phyloP scores from a whole-genome alignment of 768 basidiomycete species.

The Tylopilus subfusipes region DNA sequence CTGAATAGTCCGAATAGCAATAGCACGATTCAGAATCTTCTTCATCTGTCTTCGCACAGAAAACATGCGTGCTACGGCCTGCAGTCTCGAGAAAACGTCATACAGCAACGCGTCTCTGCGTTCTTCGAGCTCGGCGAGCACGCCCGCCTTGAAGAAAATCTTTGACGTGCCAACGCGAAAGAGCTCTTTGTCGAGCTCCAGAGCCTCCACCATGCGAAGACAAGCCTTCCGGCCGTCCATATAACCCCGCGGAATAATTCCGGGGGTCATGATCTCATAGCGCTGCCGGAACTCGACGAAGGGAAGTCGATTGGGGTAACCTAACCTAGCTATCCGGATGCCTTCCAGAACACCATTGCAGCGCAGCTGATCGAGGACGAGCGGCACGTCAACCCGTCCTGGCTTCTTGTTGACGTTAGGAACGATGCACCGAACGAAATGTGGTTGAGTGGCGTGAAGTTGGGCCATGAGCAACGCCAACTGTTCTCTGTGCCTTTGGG shows the following conservation, averaged over 20 bases:
- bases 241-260: conserved; percentile 89
- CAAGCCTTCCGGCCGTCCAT: conserved; percentile 98
- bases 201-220: conserved; percentile 80
- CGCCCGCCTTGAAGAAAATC: conserved; percentile 98
- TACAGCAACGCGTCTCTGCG: conserved; percentile 82
- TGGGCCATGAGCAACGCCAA: conserved; percentile 88
- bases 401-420: conserved; percentile 92
- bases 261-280: conserved; percentile 93
- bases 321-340: conserved; percentile 94
- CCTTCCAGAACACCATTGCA: conserved; percentile 99
- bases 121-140: conserved; percentile 94
- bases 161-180: conserved; percentile 96
- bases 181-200: conserved; percentile 80
- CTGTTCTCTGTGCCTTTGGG: conserved; percentile 94
- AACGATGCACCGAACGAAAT: conserved; percentile 98
- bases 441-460: conserved; percentile 90
- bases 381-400: conserved; percentile 85
- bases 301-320: conserved; percentile 94
- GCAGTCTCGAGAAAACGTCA: conserved; percentile 84
- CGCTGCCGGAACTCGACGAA: conserved; percentile 97
- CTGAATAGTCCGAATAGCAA: conserved; percentile 90
- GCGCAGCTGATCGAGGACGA: conserved; percentile 92
- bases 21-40: conserved; percentile 90
- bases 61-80: conserved; percentile 83
- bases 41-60: conserved; percentile 86